Base-by-base conservation (phyloP, 2,329 filamentous ascomycete species). In the Penicillium italicum region DNA sequence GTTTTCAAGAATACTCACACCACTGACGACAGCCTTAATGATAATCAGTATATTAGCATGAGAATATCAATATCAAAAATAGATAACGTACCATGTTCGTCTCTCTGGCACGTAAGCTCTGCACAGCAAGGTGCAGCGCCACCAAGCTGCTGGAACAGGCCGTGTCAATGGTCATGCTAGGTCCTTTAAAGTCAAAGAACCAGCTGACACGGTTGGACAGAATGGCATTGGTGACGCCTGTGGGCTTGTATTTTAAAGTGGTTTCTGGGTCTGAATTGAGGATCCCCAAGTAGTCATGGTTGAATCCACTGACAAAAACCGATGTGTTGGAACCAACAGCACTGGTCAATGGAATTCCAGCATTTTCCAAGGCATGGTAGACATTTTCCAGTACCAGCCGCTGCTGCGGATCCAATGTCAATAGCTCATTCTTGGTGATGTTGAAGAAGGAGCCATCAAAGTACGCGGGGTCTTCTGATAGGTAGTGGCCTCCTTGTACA, bases 131-230 rank as follows among this genome's bases (percentile, higher is more conserved):
- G 44, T 77, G 67, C 6, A 78, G 57, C 5, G 59, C 68, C 2
- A 70, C 64, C 12, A 78, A 47, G 7, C 73, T 69, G 3, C 74
- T 70, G 0, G 75, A 77, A 46, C 76, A 77, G 2, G 70, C 77
- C 0, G 77, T 78, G n/a, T 72, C 68, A 7, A 77, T 62, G 0
- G 66, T 68, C 61, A 71, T 63, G 40, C 71, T 73, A 11, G 66
- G 63, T 20, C 62, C 65, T 31, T 61, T 60, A 16, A 68, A 63
- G 44, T 67, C 64, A 47, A 62, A 67, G 46, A 65, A 66, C 62
- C 62, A 66, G 45, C 62, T 65, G 5, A 67, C 52, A 20, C 67
- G 46, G 34, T 65, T 64, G 0, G 64, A 63, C 8, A 66, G 38
- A 10, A 65, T 59, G 1, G 66, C 59, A 43, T 61, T 62, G 1